Percentiles rank a stretch among this genome's conserved stretches.
phyloP scores from a whole-genome alignment of 768 basidiomycete genomes.

The Suillus spraguei region DNA sequence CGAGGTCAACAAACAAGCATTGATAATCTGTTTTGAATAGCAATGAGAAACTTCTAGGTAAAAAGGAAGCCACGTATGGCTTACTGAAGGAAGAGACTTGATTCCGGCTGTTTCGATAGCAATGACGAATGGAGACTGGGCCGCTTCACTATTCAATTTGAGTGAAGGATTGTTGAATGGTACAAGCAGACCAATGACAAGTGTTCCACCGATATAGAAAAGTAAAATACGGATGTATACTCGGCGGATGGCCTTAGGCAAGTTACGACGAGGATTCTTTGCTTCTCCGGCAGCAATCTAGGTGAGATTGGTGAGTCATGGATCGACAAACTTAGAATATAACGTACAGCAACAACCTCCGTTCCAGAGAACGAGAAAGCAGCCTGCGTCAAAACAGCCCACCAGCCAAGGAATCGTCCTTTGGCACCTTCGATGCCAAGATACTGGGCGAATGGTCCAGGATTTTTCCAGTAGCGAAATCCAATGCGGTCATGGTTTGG shows the following conservation, averaged over 20 bases:
- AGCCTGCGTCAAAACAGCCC: conserved; percentile 78
- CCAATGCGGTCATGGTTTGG: conserved; percentile 72
- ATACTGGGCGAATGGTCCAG: conserved; percentile 86
- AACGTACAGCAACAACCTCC: conserved; percentile 85
- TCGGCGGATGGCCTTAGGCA: conserved; percentile 57
- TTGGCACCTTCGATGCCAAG: conserved; percentile 60
- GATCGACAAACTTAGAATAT: background rate
- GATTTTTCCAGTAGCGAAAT: conserved; percentile 77
- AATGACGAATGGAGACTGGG: conserved; percentile 89
- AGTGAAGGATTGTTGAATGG: conserved; percentile 67
- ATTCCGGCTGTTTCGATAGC: conserved; percentile 89
- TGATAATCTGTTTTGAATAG: conserved; percentile 57
- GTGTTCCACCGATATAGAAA: conserved; percentile 71
- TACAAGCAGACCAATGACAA: conserved; percentile 84
- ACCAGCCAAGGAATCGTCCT: conserved; percentile 78
- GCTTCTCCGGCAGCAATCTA: conserved; percentile 88
- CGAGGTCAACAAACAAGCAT: conserved; percentile 81
- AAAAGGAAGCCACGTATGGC: conserved; percentile 20
- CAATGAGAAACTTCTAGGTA: background rate
- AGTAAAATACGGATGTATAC: conserved; percentile 81
- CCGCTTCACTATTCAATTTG: conserved; percentile 51
- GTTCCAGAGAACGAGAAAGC: conserved; percentile 94
- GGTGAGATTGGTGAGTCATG: background rate
- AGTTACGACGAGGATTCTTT: conserved; percentile 77
- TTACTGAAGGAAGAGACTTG: conserved; percentile 75